These are phyloP conservation scores for Paralagenidium karlingii DNA, from an alignment of 352 stramenopile species.

Conservation along the genomic window DNA sequence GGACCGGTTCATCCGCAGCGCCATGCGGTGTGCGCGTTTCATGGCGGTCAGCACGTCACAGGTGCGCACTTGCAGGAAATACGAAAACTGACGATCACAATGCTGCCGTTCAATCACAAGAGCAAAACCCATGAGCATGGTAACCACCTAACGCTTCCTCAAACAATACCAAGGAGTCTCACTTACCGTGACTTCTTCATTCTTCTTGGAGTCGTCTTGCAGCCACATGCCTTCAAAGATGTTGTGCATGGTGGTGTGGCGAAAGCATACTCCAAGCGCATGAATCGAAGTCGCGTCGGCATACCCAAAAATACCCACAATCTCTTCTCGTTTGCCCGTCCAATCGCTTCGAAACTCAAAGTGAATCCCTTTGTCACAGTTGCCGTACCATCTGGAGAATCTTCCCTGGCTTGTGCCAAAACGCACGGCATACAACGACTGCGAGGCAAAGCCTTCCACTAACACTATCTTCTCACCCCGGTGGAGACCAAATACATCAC, in stretches of 20 bases:
- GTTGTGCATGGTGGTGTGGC: constrained; percentile 52
- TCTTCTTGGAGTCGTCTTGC: constrained; percentile 8
- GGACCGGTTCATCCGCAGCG: constrained; percentile 26
- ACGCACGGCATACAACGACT: constrained; percentile 51
- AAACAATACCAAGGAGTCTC: too few species aligned
- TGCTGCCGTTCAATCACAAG: too few species aligned
- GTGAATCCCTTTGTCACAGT: constrained; percentile 47
- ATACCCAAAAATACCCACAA: constrained; percentile 54
- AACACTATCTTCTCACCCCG: constrained; percentile 43
- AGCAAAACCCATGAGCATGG: too few species aligned
- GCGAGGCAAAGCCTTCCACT: constrained; percentile 60
- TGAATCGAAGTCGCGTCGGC: constrained; percentile 49
- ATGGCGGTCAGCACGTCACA: constrained; percentile 53
- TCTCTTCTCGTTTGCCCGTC: constrained; percentile 35
- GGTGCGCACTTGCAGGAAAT: constrained; percentile 67
- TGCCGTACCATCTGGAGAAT: constrained; percentile 67
- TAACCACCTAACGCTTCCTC: too few species aligned
- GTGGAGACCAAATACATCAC: constrained; percentile 38
- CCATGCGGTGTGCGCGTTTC: constrained; percentile 44
- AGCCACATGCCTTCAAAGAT: constrained; percentile 75
- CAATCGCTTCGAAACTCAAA: constrained; percentile 56
- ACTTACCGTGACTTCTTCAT: too few species aligned
- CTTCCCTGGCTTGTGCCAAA: constrained; percentile 40
- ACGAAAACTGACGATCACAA: constrained; percentile 60
- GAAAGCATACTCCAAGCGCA: constrained; percentile 45